Evolutionary conservation across 495 filamentous ascomycete genomes (phyloP), one percentile per base, ranked within the genome.

Genomic region (Durotheca rogersii): DNA sequence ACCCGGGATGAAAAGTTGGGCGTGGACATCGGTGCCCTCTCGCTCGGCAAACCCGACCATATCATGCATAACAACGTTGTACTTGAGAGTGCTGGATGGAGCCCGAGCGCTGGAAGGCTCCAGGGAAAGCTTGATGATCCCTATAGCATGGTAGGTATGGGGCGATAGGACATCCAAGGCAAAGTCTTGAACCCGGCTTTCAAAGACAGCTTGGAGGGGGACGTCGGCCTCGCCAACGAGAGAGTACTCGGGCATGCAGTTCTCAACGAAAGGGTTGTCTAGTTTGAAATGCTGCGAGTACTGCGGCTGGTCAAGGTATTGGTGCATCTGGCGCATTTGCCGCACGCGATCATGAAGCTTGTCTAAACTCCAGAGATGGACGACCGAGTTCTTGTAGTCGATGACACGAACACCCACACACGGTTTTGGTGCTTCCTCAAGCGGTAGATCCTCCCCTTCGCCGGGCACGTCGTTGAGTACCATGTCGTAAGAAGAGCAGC

Each of bases 1-100:
- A 20, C 91, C 89, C 11, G 93, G 90, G 41, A 99, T 82, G 61
- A 95, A 96, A 17, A 99, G 79, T 70, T 96, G 94, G 1, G 91
- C 91, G 69, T 99, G 93, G 41, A 97, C 90, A 54, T 95, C 84
- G 6, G 89, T 93, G 3, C 93, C 93, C 71, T 99, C 93, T 53
- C 91, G 84, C 70, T 99, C 93, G 1, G 93, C 88, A 59, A 99
- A 97, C 4, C 93, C 93, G 33, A 92, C 70, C 83, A 99, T 85
- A 59, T 97, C 89, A 62, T 93, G 90, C 90, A 99, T 95, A 39
- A 96, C 91, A 17, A 97, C 90, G 58, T 97, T 99, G 72, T 97
- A 99, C 65, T 97, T 97, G 45, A 99, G 72, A 18, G 88, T 97
- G 41, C 88, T 90, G 6, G 88, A 86, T 19, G 92, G 93, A 17